phyloP scores from a whole-genome alignment of 2,329 filamentous ascomycete species.

The Nectriaceae sp. region DNA sequence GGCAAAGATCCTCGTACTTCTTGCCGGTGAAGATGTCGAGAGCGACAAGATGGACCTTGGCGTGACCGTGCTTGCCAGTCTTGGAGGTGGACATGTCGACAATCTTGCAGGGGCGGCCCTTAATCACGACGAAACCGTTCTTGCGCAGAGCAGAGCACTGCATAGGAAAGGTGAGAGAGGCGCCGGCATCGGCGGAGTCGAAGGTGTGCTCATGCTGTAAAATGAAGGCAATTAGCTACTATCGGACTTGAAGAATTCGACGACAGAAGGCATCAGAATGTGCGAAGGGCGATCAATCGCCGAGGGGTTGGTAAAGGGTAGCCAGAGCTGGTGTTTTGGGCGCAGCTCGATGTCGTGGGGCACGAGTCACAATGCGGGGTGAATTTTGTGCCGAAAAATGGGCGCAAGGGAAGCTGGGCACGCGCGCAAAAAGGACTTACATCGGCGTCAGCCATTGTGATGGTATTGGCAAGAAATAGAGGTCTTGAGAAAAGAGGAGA shows the following conservation, averaged over 20 bases:
- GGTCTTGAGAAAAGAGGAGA: constrained; percentile 32
- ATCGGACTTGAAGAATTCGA: constrained; percentile 1
- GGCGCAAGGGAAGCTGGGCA: constrained; percentile 31
- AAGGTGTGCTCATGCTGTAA: constrained; percentile 71
- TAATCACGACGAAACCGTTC: constrained; percentile 99
- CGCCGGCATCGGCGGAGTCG: constrained; percentile 94
- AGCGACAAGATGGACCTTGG: constrained; percentile 98
- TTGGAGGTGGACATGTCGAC: constrained; percentile 99
- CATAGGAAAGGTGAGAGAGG: constrained; percentile 92
- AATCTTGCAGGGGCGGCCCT: constrained; percentile 99
- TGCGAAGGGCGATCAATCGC: not conserved
- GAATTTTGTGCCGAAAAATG: constrained; percentile 36
- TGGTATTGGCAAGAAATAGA: constrained; percentile 42
- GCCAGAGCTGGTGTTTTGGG: not conserved
- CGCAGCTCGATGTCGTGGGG: constrained; percentile 34
- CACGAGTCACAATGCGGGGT: constrained; percentile 50
- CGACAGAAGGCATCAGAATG: constrained; percentile 1
- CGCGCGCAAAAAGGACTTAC: constrained; percentile 43
- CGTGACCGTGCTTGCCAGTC: constrained; percentile 99
- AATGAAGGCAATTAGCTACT: constrained; percentile 25
- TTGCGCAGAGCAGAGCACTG: constrained; percentile 99
- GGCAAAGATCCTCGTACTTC: constrained; percentile 99
- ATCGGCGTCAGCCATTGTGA: constrained; percentile 63
- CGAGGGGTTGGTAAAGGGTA: constrained; percentile 9
- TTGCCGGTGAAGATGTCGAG: constrained; percentile 99